Conservation (phyloP, 2,329 filamentous ascomycete species). For the Aspergillus tamarii region DNA sequence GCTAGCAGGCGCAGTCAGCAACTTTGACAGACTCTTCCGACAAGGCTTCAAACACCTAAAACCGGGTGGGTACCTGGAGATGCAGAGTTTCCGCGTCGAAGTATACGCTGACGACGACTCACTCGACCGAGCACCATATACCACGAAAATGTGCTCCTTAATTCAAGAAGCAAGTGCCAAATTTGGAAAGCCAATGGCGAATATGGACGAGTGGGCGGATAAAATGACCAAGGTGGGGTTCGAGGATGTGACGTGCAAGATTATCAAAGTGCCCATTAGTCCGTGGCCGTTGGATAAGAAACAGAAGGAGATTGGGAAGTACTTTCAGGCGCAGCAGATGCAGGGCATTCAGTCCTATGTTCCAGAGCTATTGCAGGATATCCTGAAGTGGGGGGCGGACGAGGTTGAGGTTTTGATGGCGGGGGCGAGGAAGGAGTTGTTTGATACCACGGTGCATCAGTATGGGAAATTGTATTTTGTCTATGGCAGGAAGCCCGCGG, state of each 20-base stretch:
- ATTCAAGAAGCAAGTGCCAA: background rate
- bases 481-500: background rate
- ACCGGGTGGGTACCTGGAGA: conserved; percentile 34
- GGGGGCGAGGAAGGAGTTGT: background rate
- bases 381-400: background rate
- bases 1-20: conserved; percentile 33
- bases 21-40: conserved; percentile 31
- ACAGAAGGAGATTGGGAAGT: background rate
- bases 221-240: background rate
- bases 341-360: background rate
- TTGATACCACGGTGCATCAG: background rate
- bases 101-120: conserved; percentile 67
- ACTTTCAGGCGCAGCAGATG: conserved; percentile 1
- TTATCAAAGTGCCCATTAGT: background rate
- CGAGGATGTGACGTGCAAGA: background rate
- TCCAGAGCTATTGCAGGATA: background rate
- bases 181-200: background rate
- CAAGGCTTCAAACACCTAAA: conserved; percentile 30
- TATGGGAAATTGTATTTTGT: conserved; percentile 2
- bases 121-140: background rate
- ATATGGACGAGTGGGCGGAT: conserved; percentile 4
- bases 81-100: conserved; percentile 57
- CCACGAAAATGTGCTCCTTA: background rate
- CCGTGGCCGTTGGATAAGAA: background rate
- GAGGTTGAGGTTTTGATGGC: background rate